Evolutionary conservation across 139 green algal species (phyloP), one percentile per base, ranked within the genome.

Genomic region (Penium margaritaceum): DNA sequence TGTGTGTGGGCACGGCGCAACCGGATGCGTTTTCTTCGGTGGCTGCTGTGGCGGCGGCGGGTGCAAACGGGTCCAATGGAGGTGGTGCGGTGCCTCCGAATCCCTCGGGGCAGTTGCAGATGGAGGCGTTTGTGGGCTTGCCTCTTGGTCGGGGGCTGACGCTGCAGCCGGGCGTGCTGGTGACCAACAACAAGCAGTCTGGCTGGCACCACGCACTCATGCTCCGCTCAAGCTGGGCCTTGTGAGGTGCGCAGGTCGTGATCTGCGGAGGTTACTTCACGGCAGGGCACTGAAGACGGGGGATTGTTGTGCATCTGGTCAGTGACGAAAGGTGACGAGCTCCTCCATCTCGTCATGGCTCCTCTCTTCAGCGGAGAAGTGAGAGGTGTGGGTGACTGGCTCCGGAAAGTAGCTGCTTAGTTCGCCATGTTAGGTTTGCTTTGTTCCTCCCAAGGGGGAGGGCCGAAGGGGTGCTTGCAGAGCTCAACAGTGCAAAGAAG

Each of bases 91-190:
- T n/a, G n/a, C n/a, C n/a, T n/a, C n/a, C n/a, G n/a, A n/a, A n/a
- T n/a, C n/a, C n/a, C 47, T n/a, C 47, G 12, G 30, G 27, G 34
- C 67, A 43, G 27, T 34, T 76, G 57, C 69, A 76, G 69, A 36
- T 75, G 69, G 69, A 76, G 60, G 69, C 19, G 51, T 76, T 76
- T 54, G 12, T 76, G 21, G 21, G 51, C 6, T n/a, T 76, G 21
- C 24, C 29, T 7, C 75, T 60, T 30, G 69, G 57, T 24, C 17
- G 35, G 29, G 69, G 69, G 19, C 33, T 76, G 32, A 75, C 34
- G 32, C 33, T 76, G 35, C 60, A 76, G 36, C 69, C 69, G 57
- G 69, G 69, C 33, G 39, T 76, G 34, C 60, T 76, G 35, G 17
- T 54, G 19, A 39, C 69, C 21, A 7, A 39, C 15, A 54, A 68